Conservation (phyloP, 208 protist genomes). For the Acanthamoeba healyi region DNA sequence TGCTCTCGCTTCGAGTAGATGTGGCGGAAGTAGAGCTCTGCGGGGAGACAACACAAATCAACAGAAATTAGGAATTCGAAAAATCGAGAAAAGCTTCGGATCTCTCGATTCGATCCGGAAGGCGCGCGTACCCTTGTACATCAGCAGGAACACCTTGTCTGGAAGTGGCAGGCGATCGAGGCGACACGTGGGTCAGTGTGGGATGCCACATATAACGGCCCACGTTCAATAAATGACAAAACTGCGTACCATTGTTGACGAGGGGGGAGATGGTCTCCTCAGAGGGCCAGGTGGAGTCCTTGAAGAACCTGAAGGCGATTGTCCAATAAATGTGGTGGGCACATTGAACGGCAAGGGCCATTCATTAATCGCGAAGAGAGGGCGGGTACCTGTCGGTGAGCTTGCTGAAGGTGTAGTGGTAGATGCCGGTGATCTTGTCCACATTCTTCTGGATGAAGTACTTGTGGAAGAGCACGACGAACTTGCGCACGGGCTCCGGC, state of each 20-base stretch:
- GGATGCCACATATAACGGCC: too few species aligned
- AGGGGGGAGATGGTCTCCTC: slow-evolving; percentile 78
- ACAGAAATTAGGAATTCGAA: neutral
- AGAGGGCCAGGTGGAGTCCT: slow-evolving; percentile 83
- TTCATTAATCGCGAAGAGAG: neutral
- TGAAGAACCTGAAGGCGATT: slow-evolving; percentile 82
- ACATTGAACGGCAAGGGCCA: neutral
- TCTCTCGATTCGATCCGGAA: too few species aligned
- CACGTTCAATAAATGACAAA: too few species aligned
- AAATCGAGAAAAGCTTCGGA: too few species aligned
- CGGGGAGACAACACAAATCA: slow-evolving; percentile 84
- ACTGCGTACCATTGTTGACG: slow-evolving; percentile 76
- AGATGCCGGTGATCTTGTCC: slow-evolving; percentile 78
- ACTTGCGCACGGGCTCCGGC: slow-evolving; percentile 71
- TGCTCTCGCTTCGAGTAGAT: slow-evolving; percentile 88
- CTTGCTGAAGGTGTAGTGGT: slow-evolving; percentile 80
- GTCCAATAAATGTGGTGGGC: neutral
- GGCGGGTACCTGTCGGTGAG: slow-evolving; percentile 76
- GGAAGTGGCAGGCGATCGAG: too few species aligned
- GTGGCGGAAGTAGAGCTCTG: slow-evolving; percentile 93
- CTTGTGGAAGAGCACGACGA: slow-evolving; percentile 78
- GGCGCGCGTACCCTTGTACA: slow-evolving; percentile 14
- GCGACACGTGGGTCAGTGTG: too few species aligned
- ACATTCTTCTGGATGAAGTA: slow-evolving; percentile 61
- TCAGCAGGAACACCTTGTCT: slow-evolving; percentile 35